Percentiles rank a stretch among this genome's conserved stretches.
These are phyloP conservation scores for Myxozyma kluyveri DNA, from an alignment of 805 yeast species.

Conservation along the genomic window DNA sequence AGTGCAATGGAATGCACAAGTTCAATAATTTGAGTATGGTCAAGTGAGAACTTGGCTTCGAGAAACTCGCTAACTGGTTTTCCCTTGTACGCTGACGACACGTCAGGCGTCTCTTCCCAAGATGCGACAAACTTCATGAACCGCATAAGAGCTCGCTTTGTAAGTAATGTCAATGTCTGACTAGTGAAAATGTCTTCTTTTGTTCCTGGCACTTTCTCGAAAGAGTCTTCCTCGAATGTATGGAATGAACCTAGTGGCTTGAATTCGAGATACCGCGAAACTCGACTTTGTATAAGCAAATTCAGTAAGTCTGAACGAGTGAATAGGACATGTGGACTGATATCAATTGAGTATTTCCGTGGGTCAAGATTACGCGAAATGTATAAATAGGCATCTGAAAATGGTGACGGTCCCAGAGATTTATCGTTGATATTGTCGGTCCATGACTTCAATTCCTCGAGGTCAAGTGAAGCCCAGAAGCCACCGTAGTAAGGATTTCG, in stretches of 20 bases:
- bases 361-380: conserved; percentile 67
- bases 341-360: conserved; percentile 80
- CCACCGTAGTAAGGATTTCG: conserved; percentile 85
- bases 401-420: conserved; percentile 35
- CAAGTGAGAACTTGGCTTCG: conserved; percentile 63
- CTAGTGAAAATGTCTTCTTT: conserved; percentile 93
- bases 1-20: conserved; percentile 83
- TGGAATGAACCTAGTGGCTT: conserved; percentile 86
- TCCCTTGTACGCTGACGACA: conserved; percentile 56
- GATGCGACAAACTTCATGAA: conserved; percentile 81
- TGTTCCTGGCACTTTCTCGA: conserved; percentile 79
- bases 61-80: conserved; percentile 61
- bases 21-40: conserved; percentile 73
- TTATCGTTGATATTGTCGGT: conserved; percentile 58
- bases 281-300: conserved; percentile 76
- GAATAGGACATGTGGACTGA: conserved; percentile 82
- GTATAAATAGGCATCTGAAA: conserved; percentile 72
- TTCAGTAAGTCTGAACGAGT: conserved; percentile 85
- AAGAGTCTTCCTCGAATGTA: conserved; percentile 87
- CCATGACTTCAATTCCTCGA: conserved; percentile 85
- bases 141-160: conserved; percentile 85
- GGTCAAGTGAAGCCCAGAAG: conserved; percentile 75
- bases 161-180: conserved; percentile 66
- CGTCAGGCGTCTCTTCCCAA: conserved; percentile 58
- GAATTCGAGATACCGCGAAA: conserved; percentile 87